Percentiles rank a stretch among this genome's conserved stretches.
Conservation (phyloP, 2,329 filamentous ascomycete species). For the Diaporthe sp. region DNA sequence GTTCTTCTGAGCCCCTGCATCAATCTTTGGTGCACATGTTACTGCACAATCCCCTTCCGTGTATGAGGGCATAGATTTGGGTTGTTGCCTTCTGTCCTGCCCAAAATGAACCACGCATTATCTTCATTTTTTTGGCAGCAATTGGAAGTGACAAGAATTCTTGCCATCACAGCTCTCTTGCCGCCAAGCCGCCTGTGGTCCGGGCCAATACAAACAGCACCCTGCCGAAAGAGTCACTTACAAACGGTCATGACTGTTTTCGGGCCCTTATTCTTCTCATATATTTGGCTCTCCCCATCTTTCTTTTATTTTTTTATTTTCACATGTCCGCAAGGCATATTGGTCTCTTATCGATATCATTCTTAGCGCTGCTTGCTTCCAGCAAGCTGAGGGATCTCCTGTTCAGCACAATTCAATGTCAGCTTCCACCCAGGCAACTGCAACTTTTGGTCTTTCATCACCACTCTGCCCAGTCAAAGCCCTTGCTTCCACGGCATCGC, state of each 20-base stretch:
- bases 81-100: background rate
- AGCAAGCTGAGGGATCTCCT: too few relatives aligned
- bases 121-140: background rate
- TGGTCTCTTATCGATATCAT: background rate
- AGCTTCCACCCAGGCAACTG: background rate
- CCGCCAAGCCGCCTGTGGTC: background rate
- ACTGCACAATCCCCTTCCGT: background rate
- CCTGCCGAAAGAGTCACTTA: slow-evolving; percentile 19
- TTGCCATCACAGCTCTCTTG: background rate
- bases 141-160: background rate
- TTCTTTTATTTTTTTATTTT: background rate
- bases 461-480: background rate
- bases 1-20: background rate
- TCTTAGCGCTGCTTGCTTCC: background rate
- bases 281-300: background rate
- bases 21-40: background rate
- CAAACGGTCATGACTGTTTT: background rate
- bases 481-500: background rate
- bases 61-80: background rate
- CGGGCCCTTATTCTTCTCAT: background rate
- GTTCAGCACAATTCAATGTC: background rate
- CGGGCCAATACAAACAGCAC: background rate
- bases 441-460: background rate
- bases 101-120: too few relatives aligned
- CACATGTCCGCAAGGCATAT: background rate